Base-by-base conservation (phyloP, 106 monocot species). In the Gastrodia elata region DNA sequence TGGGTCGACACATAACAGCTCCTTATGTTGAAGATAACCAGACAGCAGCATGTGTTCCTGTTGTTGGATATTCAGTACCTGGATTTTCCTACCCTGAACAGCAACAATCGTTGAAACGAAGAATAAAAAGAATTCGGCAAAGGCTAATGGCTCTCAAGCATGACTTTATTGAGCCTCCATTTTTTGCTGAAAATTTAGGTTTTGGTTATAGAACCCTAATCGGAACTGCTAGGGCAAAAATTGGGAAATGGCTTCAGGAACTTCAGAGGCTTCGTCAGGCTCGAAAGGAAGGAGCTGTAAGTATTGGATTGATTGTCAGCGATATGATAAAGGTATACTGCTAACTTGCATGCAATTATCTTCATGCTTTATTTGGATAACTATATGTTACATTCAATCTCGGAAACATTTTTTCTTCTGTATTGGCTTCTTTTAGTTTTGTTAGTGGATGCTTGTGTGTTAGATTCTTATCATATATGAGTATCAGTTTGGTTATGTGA, bases 171-270 rank as follows among this genome's bases (percentile, higher is more conserved):
- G 96, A 96, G 65, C 80, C 83, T 75, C 73, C 75, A 68, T 41
- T 90, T 39, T 76, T 75, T 73, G 65, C 58, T 76, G 96, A 96
- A 80, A 87, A 64, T 80, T 38, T 68, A 65, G 92, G 84, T 22
- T 73, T 86, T 78, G 88, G 78, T 37, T 76, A 82, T 24, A 89
- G 82, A 83, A 79, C 84, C 68, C 65, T 78, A 25, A 34, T 89
- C 6, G 88, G 87, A 72, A 72, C 81, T 78, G 92, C 92, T 65
- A 92, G 88, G 77, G 84, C 74, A 34, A 96, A 90, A 83, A 83
- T 96, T 81, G 88, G 92, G 75, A 86, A 86, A 79, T 96, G 96
- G 96, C 80, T 96, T 77, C 92, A 96, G 55, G 92, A 96, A 22
- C 84, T 96, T 68, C 96, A 96, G 81, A 90, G 74, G 77, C 81